Evolutionary conservation across 768 basidiomycete genomes (phyloP).

Genomic region (Polyporus arcularius): DNA sequence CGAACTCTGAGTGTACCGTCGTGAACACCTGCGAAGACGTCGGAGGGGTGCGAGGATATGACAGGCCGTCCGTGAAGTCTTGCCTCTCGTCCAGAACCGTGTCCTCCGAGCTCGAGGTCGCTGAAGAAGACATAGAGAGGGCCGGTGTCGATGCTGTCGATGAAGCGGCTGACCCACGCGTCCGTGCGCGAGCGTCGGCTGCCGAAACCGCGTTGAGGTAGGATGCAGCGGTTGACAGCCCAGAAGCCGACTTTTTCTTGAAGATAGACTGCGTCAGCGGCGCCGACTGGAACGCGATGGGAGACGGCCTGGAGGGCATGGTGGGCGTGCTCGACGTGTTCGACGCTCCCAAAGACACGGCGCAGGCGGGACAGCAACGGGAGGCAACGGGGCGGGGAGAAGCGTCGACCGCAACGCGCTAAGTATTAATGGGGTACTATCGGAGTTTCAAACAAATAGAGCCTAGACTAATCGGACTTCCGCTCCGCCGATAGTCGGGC

Average conservation of each 20-base stretch:
- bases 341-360: background rate
- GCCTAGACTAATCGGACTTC: background rate
- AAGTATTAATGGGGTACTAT: background rate
- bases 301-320: conserved; percentile 48
- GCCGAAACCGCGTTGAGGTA: conserved; percentile 63
- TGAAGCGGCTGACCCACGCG: conserved; percentile 46
- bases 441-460: background rate
- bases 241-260: conserved; percentile 45
- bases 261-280: conserved; percentile 58
- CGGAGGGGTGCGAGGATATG: conserved; percentile 65
- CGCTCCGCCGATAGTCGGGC: no score
- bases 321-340: conserved; percentile 1
- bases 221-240: conserved; percentile 54
- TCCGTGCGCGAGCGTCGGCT: conserved; percentile 69
- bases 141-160: conserved; percentile 72
- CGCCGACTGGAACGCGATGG: conserved; percentile 61
- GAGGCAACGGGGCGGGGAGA: background rate
- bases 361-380: conserved; percentile 10
- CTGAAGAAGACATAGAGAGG: conserved; percentile 71
- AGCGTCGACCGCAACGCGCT: background rate
- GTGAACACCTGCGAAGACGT: conserved; percentile 79
- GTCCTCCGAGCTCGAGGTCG: conserved; percentile 71
- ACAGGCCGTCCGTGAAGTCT: conserved; percentile 49
- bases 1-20: conserved; percentile 89
- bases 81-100: conserved; percentile 54